A percentile compares a stretch with the other conserved stretches of the same genome.
phyloP scores from a whole-genome alignment of 208 protist species.

The Trypanosoma melophagium region DNA sequence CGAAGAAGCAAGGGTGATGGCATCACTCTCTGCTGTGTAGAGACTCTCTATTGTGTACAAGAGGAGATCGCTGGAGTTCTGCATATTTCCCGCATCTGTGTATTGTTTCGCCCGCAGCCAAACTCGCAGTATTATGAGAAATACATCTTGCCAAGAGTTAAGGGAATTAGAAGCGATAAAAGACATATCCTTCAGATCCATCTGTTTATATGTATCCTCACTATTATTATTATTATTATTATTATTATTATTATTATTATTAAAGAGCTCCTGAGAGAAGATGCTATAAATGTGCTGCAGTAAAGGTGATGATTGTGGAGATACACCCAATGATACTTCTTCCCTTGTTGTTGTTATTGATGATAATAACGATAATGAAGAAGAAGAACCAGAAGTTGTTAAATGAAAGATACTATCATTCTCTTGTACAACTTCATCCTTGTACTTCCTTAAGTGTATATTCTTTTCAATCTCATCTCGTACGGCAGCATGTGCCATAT shows the following conservation, averaged over 20 bases:
- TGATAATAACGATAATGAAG: too few species aligned
- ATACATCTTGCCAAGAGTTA: not conserved
- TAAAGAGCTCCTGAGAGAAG: too few species aligned
- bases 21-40: not conserved
- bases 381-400: too few species aligned
- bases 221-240: not conserved
- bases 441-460: too few species aligned
- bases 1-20: not conserved
- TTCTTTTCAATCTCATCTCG: too few species aligned
- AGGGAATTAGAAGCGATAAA: not conserved
- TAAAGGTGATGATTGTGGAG: too few species aligned
- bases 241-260: not conserved
- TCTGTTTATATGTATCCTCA: not conserved
- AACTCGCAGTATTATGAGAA: constrained; percentile 4
- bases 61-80: constrained; percentile 11
- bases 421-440: too few species aligned
- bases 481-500: too few species aligned
- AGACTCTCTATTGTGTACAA: constrained; percentile 7
- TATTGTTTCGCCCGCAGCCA: constrained; percentile 22
- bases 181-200: not conserved
- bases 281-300: too few species aligned
- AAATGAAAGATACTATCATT: too few species aligned
- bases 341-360: too few species aligned
- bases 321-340: too few species aligned
- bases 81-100: constrained; percentile 22